These are phyloP conservation scores for Tetradesmus lagerheimii DNA, from an alignment of 139 green algal genomes.

Conservation along the genomic window DNA sequence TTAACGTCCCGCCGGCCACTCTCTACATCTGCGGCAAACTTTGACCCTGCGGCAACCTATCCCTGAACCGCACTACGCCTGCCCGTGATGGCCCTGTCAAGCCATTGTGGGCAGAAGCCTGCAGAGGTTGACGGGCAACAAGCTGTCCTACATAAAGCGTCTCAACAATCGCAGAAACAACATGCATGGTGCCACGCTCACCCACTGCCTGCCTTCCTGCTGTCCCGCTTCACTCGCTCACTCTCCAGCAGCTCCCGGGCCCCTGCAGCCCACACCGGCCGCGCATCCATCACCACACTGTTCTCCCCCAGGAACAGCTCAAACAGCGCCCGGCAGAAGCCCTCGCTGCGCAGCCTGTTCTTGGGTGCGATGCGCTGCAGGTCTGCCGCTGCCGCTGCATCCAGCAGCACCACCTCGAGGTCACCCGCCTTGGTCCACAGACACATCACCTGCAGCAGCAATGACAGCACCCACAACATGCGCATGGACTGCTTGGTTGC, in stretches of 20 bases:
- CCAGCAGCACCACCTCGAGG: conserved; percentile 58
- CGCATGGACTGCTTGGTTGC: conserved; percentile 63
- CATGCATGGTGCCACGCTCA: too few species aligned
- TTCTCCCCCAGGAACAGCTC: conserved; percentile 78
- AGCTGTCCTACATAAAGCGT: too few species aligned
- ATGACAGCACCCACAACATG: conserved; percentile 54
- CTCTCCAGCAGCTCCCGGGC: conserved; percentile 71
- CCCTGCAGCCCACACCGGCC: conserved; percentile 64
- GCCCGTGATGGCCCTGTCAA: too few species aligned
- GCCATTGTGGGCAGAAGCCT: too few species aligned
- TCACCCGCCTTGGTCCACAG: conserved; percentile 55
- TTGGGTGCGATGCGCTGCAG: conserved; percentile 24
- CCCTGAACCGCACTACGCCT: too few species aligned
- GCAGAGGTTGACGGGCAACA: too few species aligned
- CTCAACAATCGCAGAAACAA: too few species aligned
- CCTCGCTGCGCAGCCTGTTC: conserved; percentile 50
- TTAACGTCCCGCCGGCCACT: too few species aligned
- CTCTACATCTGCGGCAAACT: too few species aligned
- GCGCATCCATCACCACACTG: conserved; percentile 64
- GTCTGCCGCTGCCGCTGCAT: conserved; percentile 2
- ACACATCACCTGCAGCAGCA: conserved; percentile 53
- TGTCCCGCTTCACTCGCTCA: conserved; percentile 70
- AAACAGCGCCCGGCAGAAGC: conserved; percentile 80
- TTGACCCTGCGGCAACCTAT: too few species aligned
- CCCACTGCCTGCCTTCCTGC: background rate